A percentile compares a stretch with the other conserved stretches of the same genome.
Conservation (phyloP, 169 alveolate genomes). For the Plasmodium vivax region DNA sequence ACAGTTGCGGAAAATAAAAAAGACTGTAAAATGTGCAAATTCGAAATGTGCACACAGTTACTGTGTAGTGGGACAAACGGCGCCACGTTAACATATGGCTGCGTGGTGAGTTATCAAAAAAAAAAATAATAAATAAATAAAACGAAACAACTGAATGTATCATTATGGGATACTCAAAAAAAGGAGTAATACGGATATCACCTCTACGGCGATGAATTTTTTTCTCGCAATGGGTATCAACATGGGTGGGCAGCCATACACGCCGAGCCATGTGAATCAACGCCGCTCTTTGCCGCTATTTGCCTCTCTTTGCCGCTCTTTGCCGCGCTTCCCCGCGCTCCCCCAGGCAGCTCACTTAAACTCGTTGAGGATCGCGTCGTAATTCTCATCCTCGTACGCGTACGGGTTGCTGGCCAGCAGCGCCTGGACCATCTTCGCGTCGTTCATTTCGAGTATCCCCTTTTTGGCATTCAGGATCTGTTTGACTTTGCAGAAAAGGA, state of each 20-base stretch:
- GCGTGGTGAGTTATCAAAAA: background rate
- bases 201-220: background rate
- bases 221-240: background rate
- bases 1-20: background rate
- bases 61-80: background rate
- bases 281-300: background rate
- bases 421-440: constrained; percentile 1
- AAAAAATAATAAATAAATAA: background rate
- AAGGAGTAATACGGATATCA: background rate
- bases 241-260: background rate
- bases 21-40: background rate
- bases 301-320: background rate
- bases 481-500: constrained; percentile 62
- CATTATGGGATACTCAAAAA: background rate
- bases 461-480: constrained; percentile 46
- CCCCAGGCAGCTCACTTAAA: constrained; percentile 8
- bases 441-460: constrained; percentile 38
- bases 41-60: background rate
- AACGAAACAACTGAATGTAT: background rate
- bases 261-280: background rate
- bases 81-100: background rate
- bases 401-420: constrained; percentile 38
- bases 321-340: background rate
- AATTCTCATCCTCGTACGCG: constrained; percentile 55
- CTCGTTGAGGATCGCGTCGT: constrained; percentile 60